Evolutionary conservation across 495 filamentous ascomycete species (phyloP), one percentile per base, ranked within the genome.

Genomic region (Halenospora varia): DNA sequence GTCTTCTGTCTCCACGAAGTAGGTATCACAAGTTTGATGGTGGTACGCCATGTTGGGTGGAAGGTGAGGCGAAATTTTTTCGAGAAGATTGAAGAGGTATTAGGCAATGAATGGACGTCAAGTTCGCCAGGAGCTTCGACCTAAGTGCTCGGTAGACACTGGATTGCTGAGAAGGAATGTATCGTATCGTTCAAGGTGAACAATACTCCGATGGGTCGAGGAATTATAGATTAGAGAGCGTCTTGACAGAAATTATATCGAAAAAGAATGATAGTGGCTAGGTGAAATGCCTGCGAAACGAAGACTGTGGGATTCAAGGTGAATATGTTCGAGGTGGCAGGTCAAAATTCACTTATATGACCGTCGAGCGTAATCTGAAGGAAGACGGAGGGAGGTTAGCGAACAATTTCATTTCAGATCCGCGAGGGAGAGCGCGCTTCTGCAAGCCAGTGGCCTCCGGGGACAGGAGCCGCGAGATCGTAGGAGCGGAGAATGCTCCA

Each of bases 1-100:
- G 59, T 92, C 86, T 62, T 90, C 82, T 51, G 81, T 81, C 71
- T 97, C 94, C 60, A 96, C 87, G 70, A 98, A 97, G 75, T 87
- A 97, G 65, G 81, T 88, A 52, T 89, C 85, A 66, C 87, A 90
- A 40, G 73, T 78, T 67, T 80, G 80, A 67, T 74, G 73, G 55
- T 82, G 74, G 75, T 82, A 88, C 60, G 88, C 89, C 92, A 96
- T 97, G 68, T 69, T 86, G 81, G 73, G 48, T 57, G 59, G 57
- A 24, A 41, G 51, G 55, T 64, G 61, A 61, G 53, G 53, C 48
- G 54, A 56, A 59, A 39, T 53, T 25, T 49, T 53, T 11, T 63
- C 46, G 63, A 70, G 56, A 19, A 24, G 20, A 18, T 45, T 51
- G 4, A 47, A n/a, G 41, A 15, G 51, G 50, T 18, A 25, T 55